phyloP scores from a whole-genome alignment of 345 rosid species.

The Dovyalis caffra region DNA sequence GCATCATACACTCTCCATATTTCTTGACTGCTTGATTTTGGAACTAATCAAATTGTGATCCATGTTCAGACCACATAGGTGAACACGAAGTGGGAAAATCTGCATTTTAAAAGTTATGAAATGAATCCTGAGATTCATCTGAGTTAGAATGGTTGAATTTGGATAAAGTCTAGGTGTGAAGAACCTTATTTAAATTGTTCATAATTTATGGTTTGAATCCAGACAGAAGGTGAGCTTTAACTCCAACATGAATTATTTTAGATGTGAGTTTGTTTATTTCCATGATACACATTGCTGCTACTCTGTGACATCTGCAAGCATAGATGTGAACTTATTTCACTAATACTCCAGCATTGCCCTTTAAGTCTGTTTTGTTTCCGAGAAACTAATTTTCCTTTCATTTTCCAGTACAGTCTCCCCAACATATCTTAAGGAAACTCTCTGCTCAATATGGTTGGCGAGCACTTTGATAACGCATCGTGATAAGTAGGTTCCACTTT shows the following conservation, averaged over 20 bases:
- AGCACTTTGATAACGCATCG: conserved; percentile 45
- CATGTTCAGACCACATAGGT: too few species aligned
- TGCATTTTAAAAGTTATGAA: not conserved
- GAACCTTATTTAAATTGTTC: not conserved
- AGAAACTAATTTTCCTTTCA: conserved; percentile 7
- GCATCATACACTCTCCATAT: not conserved
- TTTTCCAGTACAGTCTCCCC: conserved; percentile 59
- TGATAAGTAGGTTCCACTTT: conserved; percentile 40
- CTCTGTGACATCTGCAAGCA: too few species aligned
- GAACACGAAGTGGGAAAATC: too few species aligned
- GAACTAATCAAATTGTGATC: not conserved
- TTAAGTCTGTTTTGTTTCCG: conserved; percentile 4
- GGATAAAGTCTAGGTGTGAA: not conserved
- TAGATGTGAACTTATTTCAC: too few species aligned
- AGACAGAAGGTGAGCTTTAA: not conserved
- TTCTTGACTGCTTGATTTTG: not conserved
- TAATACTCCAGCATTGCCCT: not conserved
- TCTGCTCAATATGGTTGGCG: conserved; percentile 58
- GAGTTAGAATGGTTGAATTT: not conserved
- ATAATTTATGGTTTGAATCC: not conserved
- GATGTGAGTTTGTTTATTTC: not conserved
- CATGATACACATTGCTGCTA: too few species aligned
- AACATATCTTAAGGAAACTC: conserved; percentile 57
- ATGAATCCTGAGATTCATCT: not conserved
- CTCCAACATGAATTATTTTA: not conserved